Evolutionary conservation across 257 asterid genomes (phyloP).

Genomic region (Asclepias syriaca): DNA sequence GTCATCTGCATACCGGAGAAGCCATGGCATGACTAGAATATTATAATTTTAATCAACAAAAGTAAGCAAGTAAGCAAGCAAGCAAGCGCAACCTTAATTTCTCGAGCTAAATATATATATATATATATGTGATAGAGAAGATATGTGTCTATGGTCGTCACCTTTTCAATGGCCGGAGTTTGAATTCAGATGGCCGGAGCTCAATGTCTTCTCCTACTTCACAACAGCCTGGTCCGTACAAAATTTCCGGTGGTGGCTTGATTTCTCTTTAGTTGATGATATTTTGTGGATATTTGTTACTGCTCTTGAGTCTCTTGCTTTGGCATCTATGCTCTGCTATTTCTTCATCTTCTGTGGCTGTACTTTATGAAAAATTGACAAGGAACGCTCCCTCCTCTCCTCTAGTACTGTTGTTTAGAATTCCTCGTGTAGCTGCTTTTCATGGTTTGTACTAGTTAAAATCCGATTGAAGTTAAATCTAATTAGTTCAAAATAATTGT

Average conservation of each 20-base stretch:
- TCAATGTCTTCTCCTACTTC: constrained; percentile 37
- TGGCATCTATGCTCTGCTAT: constrained; percentile 48
- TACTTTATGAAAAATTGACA: constrained; percentile 28
- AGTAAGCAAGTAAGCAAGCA: background rate
- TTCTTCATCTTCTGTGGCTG: constrained; percentile 63
- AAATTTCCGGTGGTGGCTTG: constrained; percentile 41
- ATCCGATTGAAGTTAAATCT: too few species aligned
- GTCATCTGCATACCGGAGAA: background rate
- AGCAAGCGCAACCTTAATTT: background rate
- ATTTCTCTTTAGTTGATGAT: constrained; percentile 37
- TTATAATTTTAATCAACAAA: background rate
- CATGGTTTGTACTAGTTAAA: too few species aligned
- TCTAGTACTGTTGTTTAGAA: too few species aligned
- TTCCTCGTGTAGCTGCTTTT: too few species aligned
- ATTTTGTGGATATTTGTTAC: constrained; percentile 42
- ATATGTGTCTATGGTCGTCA: constrained; percentile 34
- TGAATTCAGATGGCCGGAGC: constrained; percentile 51
- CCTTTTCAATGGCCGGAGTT: constrained; percentile 55
- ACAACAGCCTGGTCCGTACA: constrained; percentile 18
- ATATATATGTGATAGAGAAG: background rate
- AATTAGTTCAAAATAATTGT: too few species aligned
- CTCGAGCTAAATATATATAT: background rate
- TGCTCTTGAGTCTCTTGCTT: constrained; percentile 40
- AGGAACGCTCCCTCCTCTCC: too few species aligned
- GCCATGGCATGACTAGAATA: background rate